These are phyloP conservation scores for Fusarium citri DNA, from an alignment of 2,329 filamentous ascomycete genomes.

Conservation along the genomic window DNA sequence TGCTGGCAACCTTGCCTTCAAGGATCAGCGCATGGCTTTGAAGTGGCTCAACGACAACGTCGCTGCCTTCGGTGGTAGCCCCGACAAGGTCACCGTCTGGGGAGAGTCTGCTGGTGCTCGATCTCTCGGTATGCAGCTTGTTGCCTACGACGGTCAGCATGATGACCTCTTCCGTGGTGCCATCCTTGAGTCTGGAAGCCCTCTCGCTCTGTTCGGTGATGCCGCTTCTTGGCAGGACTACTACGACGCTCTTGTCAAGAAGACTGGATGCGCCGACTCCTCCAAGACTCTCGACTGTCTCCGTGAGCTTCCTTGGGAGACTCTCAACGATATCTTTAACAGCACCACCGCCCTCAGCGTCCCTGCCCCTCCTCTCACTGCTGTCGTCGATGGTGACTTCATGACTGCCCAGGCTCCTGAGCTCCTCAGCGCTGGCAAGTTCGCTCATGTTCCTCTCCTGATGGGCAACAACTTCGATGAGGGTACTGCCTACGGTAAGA, in stretches of 20 bases:
- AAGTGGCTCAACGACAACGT: constrained; percentile 65
- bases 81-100: constrained; percentile 61
- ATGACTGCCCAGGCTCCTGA: constrained; percentile 58
- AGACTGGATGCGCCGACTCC: constrained; percentile 40
- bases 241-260: constrained; percentile 48
- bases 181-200: constrained; percentile 62
- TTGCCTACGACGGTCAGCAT: constrained; percentile 64
- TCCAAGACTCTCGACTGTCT: constrained; percentile 49
- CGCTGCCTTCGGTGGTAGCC: constrained; percentile 60
- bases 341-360: constrained; percentile 33
- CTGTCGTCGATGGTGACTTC: constrained; percentile 54
- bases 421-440: constrained; percentile 67
- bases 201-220: constrained; percentile 44
- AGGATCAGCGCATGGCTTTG: constrained; percentile 62
- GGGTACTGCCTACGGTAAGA: constrained; percentile 65
- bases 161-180: constrained; percentile 65
- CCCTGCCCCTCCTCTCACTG: constrained; percentile 28
- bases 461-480: constrained; percentile 74
- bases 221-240: constrained; percentile 43
- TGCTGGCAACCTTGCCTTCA: constrained; percentile 62
- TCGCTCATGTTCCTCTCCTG: constrained; percentile 73
- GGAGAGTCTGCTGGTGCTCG: constrained; percentile 66
- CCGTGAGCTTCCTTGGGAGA: constrained; percentile 47
- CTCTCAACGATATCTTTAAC: constrained; percentile 48
- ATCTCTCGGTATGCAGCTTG: constrained; percentile 61